Conservation (phyloP, 495 filamentous ascomycete genomes). For the Lichenothelia convexa region DNA sequence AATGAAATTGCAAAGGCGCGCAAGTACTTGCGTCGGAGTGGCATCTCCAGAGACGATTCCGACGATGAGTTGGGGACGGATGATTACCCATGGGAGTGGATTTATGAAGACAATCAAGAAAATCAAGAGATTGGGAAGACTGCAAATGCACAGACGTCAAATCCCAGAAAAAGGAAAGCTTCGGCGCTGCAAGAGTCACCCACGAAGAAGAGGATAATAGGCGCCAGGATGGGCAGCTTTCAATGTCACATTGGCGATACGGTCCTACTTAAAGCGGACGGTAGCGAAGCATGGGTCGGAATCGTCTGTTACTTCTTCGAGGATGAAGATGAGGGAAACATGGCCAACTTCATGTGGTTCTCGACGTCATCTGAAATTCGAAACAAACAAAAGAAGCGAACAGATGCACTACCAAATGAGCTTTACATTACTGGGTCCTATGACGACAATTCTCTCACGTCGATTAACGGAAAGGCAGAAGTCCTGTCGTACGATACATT, state of each 20-base stretch:
- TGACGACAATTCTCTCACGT: conserved; percentile 69
- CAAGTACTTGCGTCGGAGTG: conserved; percentile 43
- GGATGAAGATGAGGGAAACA: conserved; percentile 25
- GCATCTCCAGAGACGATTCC: conserved; percentile 63
- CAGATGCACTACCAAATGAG: conserved; percentile 45
- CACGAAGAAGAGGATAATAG: conserved; percentile 36
- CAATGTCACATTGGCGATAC: conserved; percentile 65
- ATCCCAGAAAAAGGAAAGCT: not conserved
- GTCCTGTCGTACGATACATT: conserved; percentile 59
- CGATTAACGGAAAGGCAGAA: conserved; percentile 73
- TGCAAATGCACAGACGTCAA: not conserved
- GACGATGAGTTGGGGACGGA: conserved; percentile 81
- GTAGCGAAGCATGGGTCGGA: conserved; percentile 76
- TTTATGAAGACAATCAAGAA: conserved; percentile 35
- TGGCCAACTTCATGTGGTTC: conserved; percentile 45
- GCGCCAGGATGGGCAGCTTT: conserved; percentile 72
- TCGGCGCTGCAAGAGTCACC: too few relatives aligned
- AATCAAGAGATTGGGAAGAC: not conserved
- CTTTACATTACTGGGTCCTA: conserved; percentile 74
- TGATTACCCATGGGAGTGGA: conserved; percentile 85
- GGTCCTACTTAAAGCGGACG: conserved; percentile 70
- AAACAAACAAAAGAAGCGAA: conserved; percentile 54
- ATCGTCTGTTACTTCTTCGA: conserved; percentile 62
- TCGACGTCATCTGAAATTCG: conserved; percentile 76
- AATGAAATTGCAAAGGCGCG: conserved; percentile 28